Evolutionary conservation across 2,329 filamentous ascomycete genomes (phyloP).

Genomic region (Aspergillus aculeatus): DNA sequence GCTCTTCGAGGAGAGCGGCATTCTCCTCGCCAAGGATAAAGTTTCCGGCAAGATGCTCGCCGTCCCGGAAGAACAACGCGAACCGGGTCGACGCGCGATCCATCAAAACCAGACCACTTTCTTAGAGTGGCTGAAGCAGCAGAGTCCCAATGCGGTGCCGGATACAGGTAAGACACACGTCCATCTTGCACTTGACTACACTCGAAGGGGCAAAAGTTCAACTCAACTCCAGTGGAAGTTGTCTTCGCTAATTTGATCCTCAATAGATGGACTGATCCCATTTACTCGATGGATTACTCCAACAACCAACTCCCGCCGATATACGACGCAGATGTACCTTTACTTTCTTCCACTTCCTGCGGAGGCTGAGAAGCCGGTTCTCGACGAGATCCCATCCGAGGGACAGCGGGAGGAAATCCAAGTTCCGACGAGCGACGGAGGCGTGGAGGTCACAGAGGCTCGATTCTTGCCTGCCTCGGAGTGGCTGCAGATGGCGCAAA

Average conservation of each 20-base stretch:
- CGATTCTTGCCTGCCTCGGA: conserved; percentile 67
- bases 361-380: conserved; percentile 30
- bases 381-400: conserved; percentile 36
- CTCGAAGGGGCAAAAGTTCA: no score
- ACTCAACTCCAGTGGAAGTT: no score
- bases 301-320: conserved; percentile 66
- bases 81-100: conserved; percentile 65
- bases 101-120: conserved; percentile 68
- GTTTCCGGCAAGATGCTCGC: conserved; percentile 55
- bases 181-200: neutral
- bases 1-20: conserved; percentile 92
- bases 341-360: conserved; percentile 73
- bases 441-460: conserved; percentile 70
- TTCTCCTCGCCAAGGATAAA: conserved; percentile 64
- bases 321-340: conserved; percentile 95
- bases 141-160: conserved; percentile 36
- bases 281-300: conserved; percentile 95
- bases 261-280: conserved; percentile 65
- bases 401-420: conserved; percentile 60
- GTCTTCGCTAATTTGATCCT: no score
- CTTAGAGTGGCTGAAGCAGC: conserved; percentile 58
- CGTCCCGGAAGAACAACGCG: conserved; percentile 59
- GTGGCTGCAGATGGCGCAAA: conserved; percentile 66
- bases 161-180: conserved; percentile 57
- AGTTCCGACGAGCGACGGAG: conserved; percentile 69